phyloP scores from a whole-genome alignment of 106 monocot genomes.

The Acorus calamus region DNA sequence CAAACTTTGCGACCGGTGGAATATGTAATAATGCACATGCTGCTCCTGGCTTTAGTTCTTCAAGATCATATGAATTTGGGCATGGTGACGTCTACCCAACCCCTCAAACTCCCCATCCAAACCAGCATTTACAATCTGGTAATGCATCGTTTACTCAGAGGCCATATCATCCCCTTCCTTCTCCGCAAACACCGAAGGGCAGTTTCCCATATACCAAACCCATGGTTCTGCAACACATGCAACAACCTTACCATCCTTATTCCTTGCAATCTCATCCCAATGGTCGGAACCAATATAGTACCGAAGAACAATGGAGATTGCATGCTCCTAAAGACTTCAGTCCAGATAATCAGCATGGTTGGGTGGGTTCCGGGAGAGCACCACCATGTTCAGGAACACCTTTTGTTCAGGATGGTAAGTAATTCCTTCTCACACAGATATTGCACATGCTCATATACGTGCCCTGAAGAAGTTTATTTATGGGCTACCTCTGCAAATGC shows the following conservation, averaged over 20 bases:
- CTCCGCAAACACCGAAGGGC: neutral
- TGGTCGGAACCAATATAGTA: conserved; percentile 29
- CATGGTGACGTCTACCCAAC: conserved; percentile 44
- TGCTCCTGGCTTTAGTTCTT: conserved; percentile 17
- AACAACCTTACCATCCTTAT: conserved; percentile 40
- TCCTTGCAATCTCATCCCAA: conserved; percentile 29
- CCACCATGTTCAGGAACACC: conserved; percentile 25
- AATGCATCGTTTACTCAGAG: conserved; percentile 33
- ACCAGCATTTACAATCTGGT: conserved; percentile 48
- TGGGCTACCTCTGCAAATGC: too few relatives aligned
- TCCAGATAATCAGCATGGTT: conserved; percentile 40
- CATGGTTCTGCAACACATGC: conserved; percentile 29
- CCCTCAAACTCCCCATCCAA: conserved; percentile 36
- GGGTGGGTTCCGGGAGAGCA: conserved; percentile 38
- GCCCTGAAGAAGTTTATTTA: too few relatives aligned
- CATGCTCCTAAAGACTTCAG: conserved; percentile 27
- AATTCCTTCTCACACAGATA: neutral
- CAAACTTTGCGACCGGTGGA: conserved; percentile 31
- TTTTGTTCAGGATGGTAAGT: conserved; percentile 60
- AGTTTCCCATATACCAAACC: conserved; percentile 42
- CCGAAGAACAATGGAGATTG: conserved; percentile 44
- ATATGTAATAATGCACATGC: conserved; percentile 25
- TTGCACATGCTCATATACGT: too few relatives aligned
- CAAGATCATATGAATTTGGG: conserved; percentile 52
- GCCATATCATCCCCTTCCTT: conserved; percentile 15